Evolutionary conservation across 305 asterid genomes (phyloP).

Genomic region (Petunia hybrid): DNA sequence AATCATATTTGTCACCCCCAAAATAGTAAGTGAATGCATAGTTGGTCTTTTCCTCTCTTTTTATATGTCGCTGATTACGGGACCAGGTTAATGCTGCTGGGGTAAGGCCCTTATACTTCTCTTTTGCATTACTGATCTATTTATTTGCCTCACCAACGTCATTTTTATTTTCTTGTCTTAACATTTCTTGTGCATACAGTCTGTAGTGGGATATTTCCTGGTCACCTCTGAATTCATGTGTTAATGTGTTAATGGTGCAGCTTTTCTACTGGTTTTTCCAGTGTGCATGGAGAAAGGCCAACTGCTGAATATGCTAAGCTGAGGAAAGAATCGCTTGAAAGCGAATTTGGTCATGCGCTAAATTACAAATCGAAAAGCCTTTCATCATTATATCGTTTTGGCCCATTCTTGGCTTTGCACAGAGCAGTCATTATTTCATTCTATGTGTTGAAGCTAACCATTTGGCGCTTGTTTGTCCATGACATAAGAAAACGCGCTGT

Average conservation of each 20-base stretch:
- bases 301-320: conserved; percentile 93
- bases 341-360: conserved; percentile 74
- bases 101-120: neutral
- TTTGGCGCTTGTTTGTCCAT: conserved; percentile 77
- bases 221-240: conserved; percentile 23
- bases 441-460: conserved; percentile 76
- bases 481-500: conserved; percentile 76
- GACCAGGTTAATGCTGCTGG: conserved; percentile 4
- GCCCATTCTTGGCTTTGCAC: conserved; percentile 90
- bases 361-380: conserved; percentile 61
- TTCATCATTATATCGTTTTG: conserved; percentile 66
- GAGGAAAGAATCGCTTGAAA: conserved; percentile 90
- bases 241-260: conserved; percentile 54
- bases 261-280: conserved; percentile 75
- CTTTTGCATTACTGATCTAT: conserved; percentile 23
- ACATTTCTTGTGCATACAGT: conserved; percentile 18
- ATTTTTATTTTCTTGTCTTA: neutral
- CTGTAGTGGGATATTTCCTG: conserved; percentile 25
- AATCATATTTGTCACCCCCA: conserved; percentile 42
- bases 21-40: conserved; percentile 32
- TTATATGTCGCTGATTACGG: neutral
- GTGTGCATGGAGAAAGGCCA: conserved; percentile 95
- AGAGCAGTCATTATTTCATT: conserved; percentile 89
- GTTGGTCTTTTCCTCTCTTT: neutral
- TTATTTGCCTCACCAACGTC: conserved; percentile 13